Evolutionary conservation across 1,139 yeast species (phyloP).

Genomic region (Candida freyschussii): DNA sequence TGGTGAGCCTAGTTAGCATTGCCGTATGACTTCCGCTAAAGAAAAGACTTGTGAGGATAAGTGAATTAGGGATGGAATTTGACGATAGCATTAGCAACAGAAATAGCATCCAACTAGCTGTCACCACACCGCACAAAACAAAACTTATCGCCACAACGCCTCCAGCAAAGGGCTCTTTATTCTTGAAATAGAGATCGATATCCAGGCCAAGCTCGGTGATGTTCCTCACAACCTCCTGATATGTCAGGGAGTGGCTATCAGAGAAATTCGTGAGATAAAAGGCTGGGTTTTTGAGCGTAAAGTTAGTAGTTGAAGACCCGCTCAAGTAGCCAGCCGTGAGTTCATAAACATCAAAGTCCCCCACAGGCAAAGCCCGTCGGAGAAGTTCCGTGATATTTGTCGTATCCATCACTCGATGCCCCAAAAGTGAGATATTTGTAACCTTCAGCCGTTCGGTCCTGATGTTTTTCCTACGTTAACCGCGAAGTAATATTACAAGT

Average conservation of each 20-base stretch:
- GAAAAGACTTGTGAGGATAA: slow-evolving; percentile 43
- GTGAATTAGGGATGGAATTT: slow-evolving; percentile 43
- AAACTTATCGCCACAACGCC: slow-evolving; percentile 29
- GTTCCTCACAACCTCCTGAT: slow-evolving; percentile 9
- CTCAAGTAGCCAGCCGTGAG: slow-evolving; percentile 19
- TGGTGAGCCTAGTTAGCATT: slow-evolving; percentile 36
- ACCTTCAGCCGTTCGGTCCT: too few species aligned
- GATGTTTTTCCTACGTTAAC: too few species aligned
- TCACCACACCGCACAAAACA: slow-evolving; percentile 29
- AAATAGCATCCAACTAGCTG: slow-evolving; percentile 52
- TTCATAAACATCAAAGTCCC: slow-evolving; percentile 17
- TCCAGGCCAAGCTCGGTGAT: slow-evolving; percentile 3
- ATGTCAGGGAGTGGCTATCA: not conserved
- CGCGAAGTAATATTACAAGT: too few species aligned
- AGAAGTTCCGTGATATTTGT: not conserved
- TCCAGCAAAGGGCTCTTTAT: slow-evolving; percentile 26
- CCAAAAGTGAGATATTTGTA: too few species aligned
- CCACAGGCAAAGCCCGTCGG: slow-evolving; percentile 10
- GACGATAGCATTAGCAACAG: slow-evolving; percentile 43
- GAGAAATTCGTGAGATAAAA: slow-evolving; percentile 22
- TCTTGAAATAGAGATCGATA: slow-evolving; percentile 4
- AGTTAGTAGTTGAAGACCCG: slow-evolving; percentile 1
- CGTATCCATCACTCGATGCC: too few species aligned
- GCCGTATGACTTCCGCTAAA: slow-evolving; percentile 42
- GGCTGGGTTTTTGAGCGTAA: slow-evolving; percentile 17